Evolutionary conservation across 1,284 basidiomycete species (phyloP).

Genomic region (Pseudomicrostroma phylloplanum): DNA sequence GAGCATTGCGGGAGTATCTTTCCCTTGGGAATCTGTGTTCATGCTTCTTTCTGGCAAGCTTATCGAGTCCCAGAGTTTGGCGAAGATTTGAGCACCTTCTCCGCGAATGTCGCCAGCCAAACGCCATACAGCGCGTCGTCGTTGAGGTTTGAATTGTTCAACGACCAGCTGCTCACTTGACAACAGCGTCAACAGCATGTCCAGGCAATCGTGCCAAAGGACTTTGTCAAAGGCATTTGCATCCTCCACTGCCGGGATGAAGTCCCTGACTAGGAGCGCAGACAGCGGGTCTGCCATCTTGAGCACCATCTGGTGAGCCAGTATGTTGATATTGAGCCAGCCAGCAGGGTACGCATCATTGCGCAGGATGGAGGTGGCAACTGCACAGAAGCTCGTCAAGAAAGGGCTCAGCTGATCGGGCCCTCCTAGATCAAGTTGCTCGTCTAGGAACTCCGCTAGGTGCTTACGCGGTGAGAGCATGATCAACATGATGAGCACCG

Average conservation of each 20-base stretch:
- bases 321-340: conserved; percentile 87
- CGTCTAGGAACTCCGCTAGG: conserved; percentile 66
- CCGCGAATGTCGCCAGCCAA: conserved; percentile 89
- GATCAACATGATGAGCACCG: conserved; percentile 75
- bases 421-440: conserved; percentile 40
- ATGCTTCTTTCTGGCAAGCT: conserved; percentile 29
- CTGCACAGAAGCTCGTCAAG: conserved; percentile 72
- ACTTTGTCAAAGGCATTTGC: conserved; percentile 66
- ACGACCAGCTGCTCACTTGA: conserved; percentile 86
- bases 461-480: conserved; percentile 71
- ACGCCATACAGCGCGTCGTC: conserved; percentile 89
- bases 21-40: neutral
- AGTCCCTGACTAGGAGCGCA: conserved; percentile 69
- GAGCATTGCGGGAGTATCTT: conserved; percentile 19
- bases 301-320: conserved; percentile 79
- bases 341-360: conserved; percentile 82
- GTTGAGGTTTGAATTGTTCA: conserved; percentile 86
- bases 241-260: conserved; percentile 64
- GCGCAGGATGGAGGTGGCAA: conserved; percentile 72
- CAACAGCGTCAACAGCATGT: conserved; percentile 74
- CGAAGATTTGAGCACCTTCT: conserved; percentile 77
- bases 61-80: conserved; percentile 79
- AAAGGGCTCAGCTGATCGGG: conserved; percentile 58
- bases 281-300: conserved; percentile 81
- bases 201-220: conserved; percentile 76